Conservation (phyloP, 129 eudicot genomes). For the Flaveria brownii region DNA sequence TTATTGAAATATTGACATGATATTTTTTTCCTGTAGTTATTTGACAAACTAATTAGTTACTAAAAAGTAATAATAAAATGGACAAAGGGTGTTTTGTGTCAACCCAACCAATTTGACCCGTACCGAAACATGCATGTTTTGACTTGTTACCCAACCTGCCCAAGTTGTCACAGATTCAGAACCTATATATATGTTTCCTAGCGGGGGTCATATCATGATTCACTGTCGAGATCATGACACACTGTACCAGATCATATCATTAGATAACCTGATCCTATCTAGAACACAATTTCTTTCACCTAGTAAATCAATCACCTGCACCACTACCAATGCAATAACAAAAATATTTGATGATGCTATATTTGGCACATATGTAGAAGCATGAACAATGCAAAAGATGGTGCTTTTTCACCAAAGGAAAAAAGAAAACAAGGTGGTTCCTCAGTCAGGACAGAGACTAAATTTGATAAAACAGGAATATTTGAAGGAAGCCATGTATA, state of each 20-base stretch:
- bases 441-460: not conserved
- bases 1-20: no score
- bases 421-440: not conserved
- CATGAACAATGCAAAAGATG: constrained; percentile 1
- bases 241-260: not conserved
- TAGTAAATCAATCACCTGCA: not conserved
- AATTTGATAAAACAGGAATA: constrained; percentile 8
- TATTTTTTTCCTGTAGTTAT: no score
- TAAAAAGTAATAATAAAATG: no score
- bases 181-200: not conserved
- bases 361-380: not conserved
- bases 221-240: not conserved
- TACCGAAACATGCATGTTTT: no score
- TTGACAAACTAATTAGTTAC: no score
- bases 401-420: no score
- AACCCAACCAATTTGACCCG: no score
- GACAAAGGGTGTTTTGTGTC: no score
- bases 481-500: not conserved
- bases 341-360: not conserved
- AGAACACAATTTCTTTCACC: not conserved
- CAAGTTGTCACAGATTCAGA: not conserved
- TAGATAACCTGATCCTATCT: not conserved
- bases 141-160: no score
- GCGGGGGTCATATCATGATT: not conserved
- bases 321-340: constrained; percentile 17